These are phyloP conservation scores for Thermothielavioides terrestris DNA, from an alignment of 495 filamentous ascomycete genomes.

Conservation along the genomic window DNA sequence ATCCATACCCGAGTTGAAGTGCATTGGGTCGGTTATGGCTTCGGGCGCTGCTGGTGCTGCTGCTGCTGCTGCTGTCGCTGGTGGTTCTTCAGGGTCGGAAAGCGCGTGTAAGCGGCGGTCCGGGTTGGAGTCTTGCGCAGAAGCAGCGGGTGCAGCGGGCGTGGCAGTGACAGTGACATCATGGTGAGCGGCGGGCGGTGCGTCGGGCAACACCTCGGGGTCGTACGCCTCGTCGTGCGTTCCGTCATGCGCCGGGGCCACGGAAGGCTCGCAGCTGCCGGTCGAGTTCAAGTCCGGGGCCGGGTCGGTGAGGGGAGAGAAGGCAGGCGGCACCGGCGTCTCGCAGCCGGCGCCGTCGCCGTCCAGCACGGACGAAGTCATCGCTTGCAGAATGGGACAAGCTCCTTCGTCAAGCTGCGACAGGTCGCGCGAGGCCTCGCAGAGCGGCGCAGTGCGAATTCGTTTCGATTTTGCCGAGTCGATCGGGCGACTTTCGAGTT, in stretches of 20 bases:
- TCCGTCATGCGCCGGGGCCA: too few species aligned
- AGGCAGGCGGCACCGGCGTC: slow-evolving; percentile 27
- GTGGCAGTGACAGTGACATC: background rate
- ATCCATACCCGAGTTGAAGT: background rate
- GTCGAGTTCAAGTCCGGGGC: slow-evolving; percentile 17
- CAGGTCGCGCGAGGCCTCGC: slow-evolving; percentile 7
- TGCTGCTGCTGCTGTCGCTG: background rate
- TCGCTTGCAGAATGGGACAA: slow-evolving; percentile 25
- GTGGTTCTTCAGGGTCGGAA: background rate
- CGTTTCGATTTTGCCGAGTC: background rate
- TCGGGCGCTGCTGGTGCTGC: background rate
- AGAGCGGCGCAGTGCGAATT: slow-evolving; percentile 1
- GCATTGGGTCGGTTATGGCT: background rate
- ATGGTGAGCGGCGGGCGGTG: background rate
- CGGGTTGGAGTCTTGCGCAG: background rate
- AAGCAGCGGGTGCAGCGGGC: background rate
- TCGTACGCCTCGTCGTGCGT: too few species aligned
- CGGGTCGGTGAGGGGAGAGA: slow-evolving; percentile 28
- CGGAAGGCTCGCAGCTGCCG: slow-evolving; percentile 21
- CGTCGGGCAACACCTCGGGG: background rate
- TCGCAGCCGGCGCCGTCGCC: slow-evolving; percentile 16
- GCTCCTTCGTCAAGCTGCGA: slow-evolving; percentile 29
- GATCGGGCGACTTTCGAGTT: background rate
- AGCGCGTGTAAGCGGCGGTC: background rate
- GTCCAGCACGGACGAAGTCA: slow-evolving; percentile 28